Evolutionary conservation across 164 flowering plant genomes (phyloP).

Genomic region (Vitis rupestris): DNA sequence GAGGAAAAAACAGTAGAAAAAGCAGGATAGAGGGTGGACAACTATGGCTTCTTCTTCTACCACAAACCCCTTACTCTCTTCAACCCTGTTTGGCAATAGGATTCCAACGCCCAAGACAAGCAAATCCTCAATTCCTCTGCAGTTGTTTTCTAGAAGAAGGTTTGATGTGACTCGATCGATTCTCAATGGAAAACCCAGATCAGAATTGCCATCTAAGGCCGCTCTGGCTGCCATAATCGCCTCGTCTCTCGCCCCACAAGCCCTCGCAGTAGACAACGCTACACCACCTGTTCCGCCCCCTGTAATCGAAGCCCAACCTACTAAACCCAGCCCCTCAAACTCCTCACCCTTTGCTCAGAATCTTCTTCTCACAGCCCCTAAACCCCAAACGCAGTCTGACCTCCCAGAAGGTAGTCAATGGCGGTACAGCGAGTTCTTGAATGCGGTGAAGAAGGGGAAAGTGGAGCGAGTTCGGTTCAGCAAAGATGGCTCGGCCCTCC

Average conservation of each 20-base stretch:
- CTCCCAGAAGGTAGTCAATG: conserved; percentile 91
- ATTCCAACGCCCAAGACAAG: conserved; percentile 55
- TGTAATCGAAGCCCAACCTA: conserved; percentile 56
- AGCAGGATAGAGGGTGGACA: too few species aligned
- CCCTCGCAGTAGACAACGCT: conserved; percentile 51
- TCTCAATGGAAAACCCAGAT: conserved; percentile 24
- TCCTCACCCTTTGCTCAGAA: conserved; percentile 60
- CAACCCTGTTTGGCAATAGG: conserved; percentile 50
- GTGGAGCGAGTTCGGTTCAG: conserved; percentile 92
- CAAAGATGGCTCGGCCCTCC: conserved; percentile 83
- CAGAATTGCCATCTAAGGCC: conserved; percentile 39
- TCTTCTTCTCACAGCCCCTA: conserved; percentile 65
- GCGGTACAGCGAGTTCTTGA: conserved; percentile 95
- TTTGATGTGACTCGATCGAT: conserved; percentile 18
- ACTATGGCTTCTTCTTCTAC: conserved; percentile 6
- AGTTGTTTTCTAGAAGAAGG: conserved; percentile 24
- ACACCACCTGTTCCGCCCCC: conserved; percentile 39
- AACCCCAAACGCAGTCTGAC: conserved; percentile 61
- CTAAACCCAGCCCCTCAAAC: conserved; percentile 33
- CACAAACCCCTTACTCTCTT: conserved; percentile 46
- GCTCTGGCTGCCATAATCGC: conserved; percentile 66
- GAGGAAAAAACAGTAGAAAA: not conserved
- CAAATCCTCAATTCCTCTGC: conserved; percentile 8
- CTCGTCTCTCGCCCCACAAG: conserved; percentile 53
- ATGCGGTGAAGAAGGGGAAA: conserved; percentile 91